These are phyloP conservation scores for Diplodia corticola DNA, from an alignment of 2,329 filamentous ascomycete genomes.

Conservation along the genomic window DNA sequence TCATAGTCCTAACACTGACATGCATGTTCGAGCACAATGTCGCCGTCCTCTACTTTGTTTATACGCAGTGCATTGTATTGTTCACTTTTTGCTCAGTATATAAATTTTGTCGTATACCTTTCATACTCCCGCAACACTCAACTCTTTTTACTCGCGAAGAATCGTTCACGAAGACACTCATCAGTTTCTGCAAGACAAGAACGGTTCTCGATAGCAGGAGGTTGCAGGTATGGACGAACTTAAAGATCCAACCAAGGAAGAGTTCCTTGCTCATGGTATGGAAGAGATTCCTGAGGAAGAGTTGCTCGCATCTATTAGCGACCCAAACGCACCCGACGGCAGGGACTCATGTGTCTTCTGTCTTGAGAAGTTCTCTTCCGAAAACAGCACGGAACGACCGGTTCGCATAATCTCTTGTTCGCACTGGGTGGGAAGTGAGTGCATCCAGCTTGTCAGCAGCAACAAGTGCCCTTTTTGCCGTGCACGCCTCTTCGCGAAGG, in stretches of 20 bases:
- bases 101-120: neutral
- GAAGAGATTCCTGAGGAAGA: neutral
- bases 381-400: neutral
- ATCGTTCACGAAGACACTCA: neutral
- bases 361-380: conserved; percentile 32
- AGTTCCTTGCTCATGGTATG: neutral
- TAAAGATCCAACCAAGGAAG: neutral
- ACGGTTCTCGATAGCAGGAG: neutral
- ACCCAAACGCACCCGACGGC: neutral
- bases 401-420: neutral
- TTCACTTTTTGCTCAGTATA: neutral
- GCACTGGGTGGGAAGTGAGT: neutral
- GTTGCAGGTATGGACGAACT: neutral
- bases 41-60: neutral
- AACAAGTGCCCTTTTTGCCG: neutral
- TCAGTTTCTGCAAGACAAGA: neutral
- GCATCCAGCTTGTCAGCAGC: neutral
- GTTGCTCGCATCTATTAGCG: neutral
- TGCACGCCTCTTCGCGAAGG: neutral
- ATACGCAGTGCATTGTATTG: neutral
- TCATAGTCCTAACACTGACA: neutral
- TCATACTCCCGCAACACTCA: neutral
- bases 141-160: neutral
- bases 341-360: neutral
- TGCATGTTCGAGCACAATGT: neutral